These are phyloP conservation scores for Gaeumannomyces sp. DNA, from an alignment of 2,329 filamentous ascomycete species.

Conservation along the genomic window DNA sequence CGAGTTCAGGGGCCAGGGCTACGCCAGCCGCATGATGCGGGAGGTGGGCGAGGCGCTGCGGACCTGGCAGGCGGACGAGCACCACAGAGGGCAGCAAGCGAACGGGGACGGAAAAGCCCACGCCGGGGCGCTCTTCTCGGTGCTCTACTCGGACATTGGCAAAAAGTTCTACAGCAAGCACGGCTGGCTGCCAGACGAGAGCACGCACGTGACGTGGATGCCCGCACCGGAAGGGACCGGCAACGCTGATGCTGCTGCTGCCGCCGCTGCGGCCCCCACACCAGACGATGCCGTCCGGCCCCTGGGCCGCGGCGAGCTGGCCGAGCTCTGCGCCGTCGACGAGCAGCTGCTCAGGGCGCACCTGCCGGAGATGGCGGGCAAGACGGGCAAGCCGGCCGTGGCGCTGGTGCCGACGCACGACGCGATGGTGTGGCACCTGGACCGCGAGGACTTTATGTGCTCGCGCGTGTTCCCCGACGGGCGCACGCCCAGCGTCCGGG, in stretches of 20 bases:
- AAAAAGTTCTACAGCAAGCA: conserved; percentile 71
- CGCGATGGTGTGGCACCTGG: conserved; percentile 69
- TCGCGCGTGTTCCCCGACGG: conserved; percentile 48
- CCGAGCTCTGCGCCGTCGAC: conserved; percentile 56
- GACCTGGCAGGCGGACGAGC: conserved; percentile 26
- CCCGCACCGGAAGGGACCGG: conserved; percentile 21
- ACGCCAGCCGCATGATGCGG: conserved; percentile 68
- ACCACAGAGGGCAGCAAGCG: conserved; percentile 6
- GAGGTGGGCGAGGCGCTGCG: conserved; percentile 49
- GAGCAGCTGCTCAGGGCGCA: conserved; percentile 52
- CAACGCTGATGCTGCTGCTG: conserved; percentile 13
- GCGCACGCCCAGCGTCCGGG: conserved; percentile 53
- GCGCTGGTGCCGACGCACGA: conserved; percentile 64
- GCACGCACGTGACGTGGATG: conserved; percentile 62
- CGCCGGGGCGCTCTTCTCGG: conserved; percentile 53
- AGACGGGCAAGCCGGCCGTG: conserved; percentile 39
- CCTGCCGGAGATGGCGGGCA: conserved; percentile 27
- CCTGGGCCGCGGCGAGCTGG: conserved; percentile 56
- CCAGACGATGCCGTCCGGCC: conserved; percentile 24
- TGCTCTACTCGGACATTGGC: conserved; percentile 83
- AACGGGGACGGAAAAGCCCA: conserved; percentile 17
- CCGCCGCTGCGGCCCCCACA: conserved; percentile 19
- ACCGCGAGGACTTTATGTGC: conserved; percentile 73
- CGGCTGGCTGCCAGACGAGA: conserved; percentile 72
- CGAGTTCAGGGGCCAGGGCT: conserved; percentile 63